phyloP scores from a whole-genome alignment of 2,329 filamentous ascomycete genomes.

The Talaromyces sp. region DNA sequence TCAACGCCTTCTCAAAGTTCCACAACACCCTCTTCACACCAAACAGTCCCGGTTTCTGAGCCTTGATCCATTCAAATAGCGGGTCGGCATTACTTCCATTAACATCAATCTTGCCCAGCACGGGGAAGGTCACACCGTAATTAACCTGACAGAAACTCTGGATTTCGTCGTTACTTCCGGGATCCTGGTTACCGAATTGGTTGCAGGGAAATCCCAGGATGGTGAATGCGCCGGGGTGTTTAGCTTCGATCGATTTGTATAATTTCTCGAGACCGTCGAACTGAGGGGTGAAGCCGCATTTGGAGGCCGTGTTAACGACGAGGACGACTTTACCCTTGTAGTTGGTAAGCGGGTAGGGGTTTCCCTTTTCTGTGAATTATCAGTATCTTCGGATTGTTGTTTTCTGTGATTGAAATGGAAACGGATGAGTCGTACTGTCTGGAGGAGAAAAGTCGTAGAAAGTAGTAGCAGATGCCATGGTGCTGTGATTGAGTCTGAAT shows the following conservation, averaged over 20 bases:
- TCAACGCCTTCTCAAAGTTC: constrained; percentile 99
- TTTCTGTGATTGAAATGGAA: constrained; percentile 5
- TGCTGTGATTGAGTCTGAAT: constrained; percentile 17
- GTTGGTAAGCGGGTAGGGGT: constrained; percentile 61
- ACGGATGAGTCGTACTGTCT: constrained; percentile 53
- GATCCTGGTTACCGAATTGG: constrained; percentile 90
- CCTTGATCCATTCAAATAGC: constrained; percentile 70
- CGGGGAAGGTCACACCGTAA: constrained; percentile 88
- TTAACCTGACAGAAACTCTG: constrained; percentile 84
- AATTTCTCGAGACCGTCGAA: constrained; percentile 86
- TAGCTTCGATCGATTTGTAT: constrained; percentile 69
- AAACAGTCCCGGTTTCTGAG: constrained; percentile 70
- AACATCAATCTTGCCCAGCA: constrained; percentile 88
- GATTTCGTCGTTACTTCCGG: constrained; percentile 74
- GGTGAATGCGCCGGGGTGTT: constrained; percentile 70
- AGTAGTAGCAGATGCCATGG: constrained; percentile 53
- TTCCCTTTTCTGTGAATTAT: constrained; percentile 60
- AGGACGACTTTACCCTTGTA: constrained; percentile 92
- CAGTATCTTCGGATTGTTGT: constrained; percentile 11
- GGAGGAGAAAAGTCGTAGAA: constrained; percentile 58
- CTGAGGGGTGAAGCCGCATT: constrained; percentile 98
- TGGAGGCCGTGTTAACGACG: constrained; percentile 95
- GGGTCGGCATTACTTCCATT: constrained; percentile 80
- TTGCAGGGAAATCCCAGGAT: constrained; percentile 98
- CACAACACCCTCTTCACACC: constrained; percentile 92